Evolutionary conservation across 2,329 filamentous ascomycete species (phyloP).

Genomic region (Penicillium sp.): DNA sequence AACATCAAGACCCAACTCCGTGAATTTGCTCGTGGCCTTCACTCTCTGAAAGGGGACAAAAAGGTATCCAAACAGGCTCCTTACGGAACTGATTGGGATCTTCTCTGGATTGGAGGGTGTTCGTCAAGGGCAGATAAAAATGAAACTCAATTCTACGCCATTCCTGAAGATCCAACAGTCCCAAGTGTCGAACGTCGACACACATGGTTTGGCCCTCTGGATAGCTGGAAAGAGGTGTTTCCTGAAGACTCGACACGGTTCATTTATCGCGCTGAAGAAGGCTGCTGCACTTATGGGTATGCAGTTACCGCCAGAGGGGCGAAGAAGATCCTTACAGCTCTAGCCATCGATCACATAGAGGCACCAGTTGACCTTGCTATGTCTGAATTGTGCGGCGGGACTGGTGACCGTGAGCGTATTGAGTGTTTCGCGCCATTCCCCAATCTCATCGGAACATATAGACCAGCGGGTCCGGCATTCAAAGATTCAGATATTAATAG

Average conservation of each 20-base stretch:
- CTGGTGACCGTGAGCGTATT: slow-evolving; percentile 21
- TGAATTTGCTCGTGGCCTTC: slow-evolving; percentile 27
- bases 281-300: slow-evolving; percentile 34
- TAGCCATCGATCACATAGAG: slow-evolving; percentile 21
- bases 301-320: slow-evolving; percentile 34
- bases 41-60: slow-evolving; percentile 24
- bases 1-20: slow-evolving; percentile 44
- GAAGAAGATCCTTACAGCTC: slow-evolving; percentile 30
- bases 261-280: slow-evolving; percentile 26
- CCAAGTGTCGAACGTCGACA: slow-evolving; percentile 13
- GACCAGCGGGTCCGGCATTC: slow-evolving; percentile 29
- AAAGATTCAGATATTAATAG: slow-evolving; percentile 24
- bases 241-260: slow-evolving; percentile 30
- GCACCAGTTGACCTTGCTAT: slow-evolving; percentile 39
- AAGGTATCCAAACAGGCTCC: slow-evolving; percentile 29
- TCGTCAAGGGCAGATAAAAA: slow-evolving; percentile 26
- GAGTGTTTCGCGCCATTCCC: slow-evolving; percentile 39
- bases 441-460: slow-evolving; percentile 42
- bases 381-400: slow-evolving; percentile 41
- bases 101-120: slow-evolving; percentile 47
- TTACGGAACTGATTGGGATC: slow-evolving; percentile 47
- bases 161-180: slow-evolving; percentile 27
- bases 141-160: slow-evolving; percentile 23
- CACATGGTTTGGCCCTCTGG: slow-evolving; percentile 14
- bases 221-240: slow-evolving; percentile 12